These are phyloP conservation scores for Botrytis pseudocinerea DNA, from an alignment of 2,329 filamentous ascomycete genomes.

Conservation along the genomic window DNA sequence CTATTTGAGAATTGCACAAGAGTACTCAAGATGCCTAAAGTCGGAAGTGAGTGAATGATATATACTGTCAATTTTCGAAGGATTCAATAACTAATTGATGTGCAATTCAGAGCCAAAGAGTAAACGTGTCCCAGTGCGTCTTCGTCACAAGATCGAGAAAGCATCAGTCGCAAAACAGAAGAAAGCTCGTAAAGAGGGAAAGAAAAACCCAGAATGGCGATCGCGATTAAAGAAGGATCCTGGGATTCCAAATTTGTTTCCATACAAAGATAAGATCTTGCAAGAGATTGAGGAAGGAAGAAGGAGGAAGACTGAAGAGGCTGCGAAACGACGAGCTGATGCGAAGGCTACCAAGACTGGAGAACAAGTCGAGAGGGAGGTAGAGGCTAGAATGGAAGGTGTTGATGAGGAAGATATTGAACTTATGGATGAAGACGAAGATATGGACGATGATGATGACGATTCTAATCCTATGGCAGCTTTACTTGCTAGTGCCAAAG, in stretches of 20 bases:
- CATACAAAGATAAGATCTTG: slow-evolving; percentile 94
- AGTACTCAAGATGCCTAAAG: slow-evolving; percentile 40
- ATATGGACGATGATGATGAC: slow-evolving; percentile 58
- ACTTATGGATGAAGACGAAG: slow-evolving; percentile 53
- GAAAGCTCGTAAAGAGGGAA: slow-evolving; percentile 84
- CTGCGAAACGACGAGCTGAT: slow-evolving; percentile 67
- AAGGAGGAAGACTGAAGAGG: slow-evolving; percentile 77
- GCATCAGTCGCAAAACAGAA: slow-evolving; percentile 85
- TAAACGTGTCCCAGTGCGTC: slow-evolving; percentile 84
- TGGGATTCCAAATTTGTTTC: slow-evolving; percentile 95
- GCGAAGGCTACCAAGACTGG: slow-evolving; percentile 66
- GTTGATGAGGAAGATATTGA: slow-evolving; percentile 52
- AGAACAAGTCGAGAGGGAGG: slow-evolving; percentile 46
- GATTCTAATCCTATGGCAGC: slow-evolving; percentile 89
- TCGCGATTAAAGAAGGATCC: slow-evolving; percentile 96
- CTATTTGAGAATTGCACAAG: slow-evolving; percentile 22
- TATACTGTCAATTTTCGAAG: no score
- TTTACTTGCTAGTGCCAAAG: slow-evolving; percentile 79
- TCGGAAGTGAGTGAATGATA: slow-evolving; percentile 38
- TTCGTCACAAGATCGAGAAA: slow-evolving; percentile 96
- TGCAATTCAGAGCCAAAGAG: slow-evolving; percentile 76
- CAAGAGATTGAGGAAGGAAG: slow-evolving; percentile 92
- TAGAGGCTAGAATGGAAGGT: slow-evolving; percentile 48
- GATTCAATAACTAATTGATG: slow-evolving; percentile 26
- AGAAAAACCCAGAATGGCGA: slow-evolving; percentile 97